phyloP scores from a whole-genome alignment of 2,329 filamentous ascomycete species.

The Penicillium hesseltinei region DNA sequence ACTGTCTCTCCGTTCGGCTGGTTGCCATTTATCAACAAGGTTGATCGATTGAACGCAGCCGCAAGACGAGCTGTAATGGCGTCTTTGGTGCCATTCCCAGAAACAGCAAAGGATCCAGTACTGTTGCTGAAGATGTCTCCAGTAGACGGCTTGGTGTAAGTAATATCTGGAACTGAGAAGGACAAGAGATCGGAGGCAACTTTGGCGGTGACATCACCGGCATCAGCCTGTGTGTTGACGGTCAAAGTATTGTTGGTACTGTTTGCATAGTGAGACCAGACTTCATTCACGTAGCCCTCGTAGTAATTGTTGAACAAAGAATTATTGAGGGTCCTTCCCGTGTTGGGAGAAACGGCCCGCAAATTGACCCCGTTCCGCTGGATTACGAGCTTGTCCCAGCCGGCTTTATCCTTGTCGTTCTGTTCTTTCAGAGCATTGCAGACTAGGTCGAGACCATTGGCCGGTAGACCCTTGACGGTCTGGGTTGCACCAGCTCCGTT shows the following conservation, averaged over 20 bases:
- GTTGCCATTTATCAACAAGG: constrained; percentile 54
- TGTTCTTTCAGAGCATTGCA: constrained; percentile 57
- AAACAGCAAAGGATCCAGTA: constrained; percentile 57
- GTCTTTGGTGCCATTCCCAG: constrained; percentile 49
- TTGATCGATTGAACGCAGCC: constrained; percentile 73
- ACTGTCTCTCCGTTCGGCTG: constrained; percentile 55
- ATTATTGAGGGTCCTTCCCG: constrained; percentile 42
- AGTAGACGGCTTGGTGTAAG: constrained; percentile 58
- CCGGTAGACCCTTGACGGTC: constrained; percentile 57
- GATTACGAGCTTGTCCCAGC: constrained; percentile 63
- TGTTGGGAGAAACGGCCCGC: constrained; percentile 45
- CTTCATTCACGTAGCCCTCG: constrained; percentile 51
- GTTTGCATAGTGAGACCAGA: constrained; percentile 48
- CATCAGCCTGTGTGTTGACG: constrained; percentile 64
- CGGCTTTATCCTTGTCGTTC: constrained; percentile 53
- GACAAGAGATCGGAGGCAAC: constrained; percentile 45
- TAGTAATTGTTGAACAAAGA: constrained; percentile 53
- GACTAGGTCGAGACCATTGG: constrained; percentile 57
- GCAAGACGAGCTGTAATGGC: constrained; percentile 71
- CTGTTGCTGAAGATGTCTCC: constrained; percentile 67
- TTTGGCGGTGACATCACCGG: constrained; percentile 54
- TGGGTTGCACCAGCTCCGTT: constrained; percentile 46
- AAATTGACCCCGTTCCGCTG: constrained; percentile 42
- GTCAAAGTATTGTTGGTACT: constrained; percentile 44
- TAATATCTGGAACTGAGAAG: constrained; percentile 45